Evolutionary conservation across 192 early-diverging fungal genomes (phyloP).

Genomic region (Phycomyces nitens): DNA sequence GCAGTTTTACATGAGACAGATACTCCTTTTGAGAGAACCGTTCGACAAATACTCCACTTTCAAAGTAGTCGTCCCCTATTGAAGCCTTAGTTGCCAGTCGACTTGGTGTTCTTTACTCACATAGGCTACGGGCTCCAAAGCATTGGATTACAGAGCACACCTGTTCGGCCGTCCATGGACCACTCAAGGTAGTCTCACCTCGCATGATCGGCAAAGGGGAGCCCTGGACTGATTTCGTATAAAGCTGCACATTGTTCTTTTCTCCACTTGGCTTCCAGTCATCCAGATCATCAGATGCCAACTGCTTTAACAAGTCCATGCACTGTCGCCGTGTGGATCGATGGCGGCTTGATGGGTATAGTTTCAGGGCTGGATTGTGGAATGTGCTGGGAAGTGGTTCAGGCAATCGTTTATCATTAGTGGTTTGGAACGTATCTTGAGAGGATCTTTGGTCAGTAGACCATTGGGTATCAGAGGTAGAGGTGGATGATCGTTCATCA

Average conservation of each 20-base stretch:
- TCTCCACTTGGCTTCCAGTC: constrained; percentile 39
- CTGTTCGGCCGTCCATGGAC: constrained; percentile 51
- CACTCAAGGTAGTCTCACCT: constrained; percentile 43
- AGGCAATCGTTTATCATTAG: neutral
- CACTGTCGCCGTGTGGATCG: constrained; percentile 26
- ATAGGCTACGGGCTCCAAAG: constrained; percentile 45
- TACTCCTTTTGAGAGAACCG: constrained; percentile 50
- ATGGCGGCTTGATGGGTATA: constrained; percentile 38
- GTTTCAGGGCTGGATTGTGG: constrained; percentile 7
- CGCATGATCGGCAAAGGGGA: constrained; percentile 32
- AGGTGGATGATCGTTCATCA: neutral
- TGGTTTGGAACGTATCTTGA: neutral
- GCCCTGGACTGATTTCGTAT: constrained; percentile 33
- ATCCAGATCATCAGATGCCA: constrained; percentile 28
- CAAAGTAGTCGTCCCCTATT: constrained; percentile 49
- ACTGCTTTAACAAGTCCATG: constrained; percentile 35
- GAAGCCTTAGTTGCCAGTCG: too few species aligned
- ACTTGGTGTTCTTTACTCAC: too few species aligned
- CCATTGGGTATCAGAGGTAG: constrained; percentile 16
- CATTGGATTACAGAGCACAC: constrained; percentile 49
- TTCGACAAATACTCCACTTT: constrained; percentile 44
- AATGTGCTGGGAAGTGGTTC: neutral
- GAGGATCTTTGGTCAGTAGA: neutral
- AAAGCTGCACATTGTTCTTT: constrained; percentile 35
- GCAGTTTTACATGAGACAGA: constrained; percentile 30